A percentile compares a stretch with the other conserved stretches of the same genome.
Evolutionary conservation across 192 early-diverging fungal species (phyloP).

Genomic region (Coemansia nantahalensis): DNA sequence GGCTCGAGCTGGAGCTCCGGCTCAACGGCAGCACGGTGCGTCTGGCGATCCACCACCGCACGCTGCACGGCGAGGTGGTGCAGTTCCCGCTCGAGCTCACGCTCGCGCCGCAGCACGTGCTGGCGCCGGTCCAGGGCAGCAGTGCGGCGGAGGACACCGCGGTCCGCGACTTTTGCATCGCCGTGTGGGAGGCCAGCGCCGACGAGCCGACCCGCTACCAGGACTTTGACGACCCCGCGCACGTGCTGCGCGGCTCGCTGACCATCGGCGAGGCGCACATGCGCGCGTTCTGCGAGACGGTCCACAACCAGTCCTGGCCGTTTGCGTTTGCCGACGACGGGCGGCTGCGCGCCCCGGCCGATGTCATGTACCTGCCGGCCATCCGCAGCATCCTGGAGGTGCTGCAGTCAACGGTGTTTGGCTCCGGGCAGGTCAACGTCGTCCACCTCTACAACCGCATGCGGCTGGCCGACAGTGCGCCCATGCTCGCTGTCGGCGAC

Average conservation of each 20-base stretch:
- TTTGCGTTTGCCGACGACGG: conserved; percentile 53
- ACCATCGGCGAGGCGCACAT: conserved; percentile 72
- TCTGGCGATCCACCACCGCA: conserved; percentile 47
- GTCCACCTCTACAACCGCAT: conserved; percentile 88
- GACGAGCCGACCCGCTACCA: conserved; percentile 1
- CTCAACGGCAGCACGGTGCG: conserved; percentile 59
- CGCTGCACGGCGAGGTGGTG: conserved; percentile 34
- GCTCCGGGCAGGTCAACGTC: conserved; percentile 78
- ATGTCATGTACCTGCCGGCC: conserved; percentile 82
- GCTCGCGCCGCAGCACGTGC: conserved; percentile 2
- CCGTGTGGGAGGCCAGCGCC: conserved; percentile 16
- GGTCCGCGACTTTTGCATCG: conserved; percentile 2
- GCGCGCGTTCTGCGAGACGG: conserved; percentile 71
- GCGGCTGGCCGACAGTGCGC: conserved; percentile 60
- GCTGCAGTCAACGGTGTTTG: conserved; percentile 78
- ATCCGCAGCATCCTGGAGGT: conserved; percentile 75
- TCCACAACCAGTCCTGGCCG: conserved; percentile 60
- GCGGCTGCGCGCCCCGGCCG: conserved; percentile 68
- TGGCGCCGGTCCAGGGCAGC: conserved; percentile 16
- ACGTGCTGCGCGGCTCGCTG: background rate
- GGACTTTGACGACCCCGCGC: conserved; percentile 1
- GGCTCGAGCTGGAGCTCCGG: conserved; percentile 76
- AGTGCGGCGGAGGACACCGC: background rate
- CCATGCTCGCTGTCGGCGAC: conserved; percentile 67
- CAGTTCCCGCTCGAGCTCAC: conserved; percentile 21